Evolutionary conservation across 2,329 filamentous ascomycete species (phyloP), one percentile per base, ranked within the genome.

Genomic region (Xylaria multiplex): DNA sequence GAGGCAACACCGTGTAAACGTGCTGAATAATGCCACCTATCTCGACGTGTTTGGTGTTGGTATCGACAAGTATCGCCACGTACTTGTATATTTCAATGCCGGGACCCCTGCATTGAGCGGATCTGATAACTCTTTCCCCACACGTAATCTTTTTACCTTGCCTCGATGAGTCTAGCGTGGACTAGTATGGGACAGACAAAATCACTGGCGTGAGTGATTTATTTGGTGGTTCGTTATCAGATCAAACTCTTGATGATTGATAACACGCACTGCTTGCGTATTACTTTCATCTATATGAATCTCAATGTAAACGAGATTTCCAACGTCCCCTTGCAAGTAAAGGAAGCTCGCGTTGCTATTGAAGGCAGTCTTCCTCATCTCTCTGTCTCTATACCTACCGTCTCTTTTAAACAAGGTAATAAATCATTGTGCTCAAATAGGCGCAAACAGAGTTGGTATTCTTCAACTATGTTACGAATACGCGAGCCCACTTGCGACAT

Each of bases 111-210:
- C 52, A 68, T 59, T 32, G 46, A 67, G 70, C 73, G 73, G 73
- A 75, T 75, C 73, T 72, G 73, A 75, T 75, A 75, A 75, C 61
- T 58, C 53, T 67, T 67, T 59, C 65, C 43, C 65, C 67, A 69
- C 70, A 68, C 42, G 8, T 4, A 16, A 16, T 24, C 24, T 3
- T 24, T 62, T 24, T 60, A 58, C 62, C 62, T 61, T 45, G 42
- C 57, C 54, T 22, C 8, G 19, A 24, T 59, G 7, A 45, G 61
- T 56, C 13, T 62, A 66, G 64, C 56, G 37, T 24, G 37, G 16
- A 8, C 7, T 13, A 62, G 56, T 43, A 42, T 30, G 37, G 22
- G 24, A 16, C 42, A 27, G 24, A 48, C 50, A 14, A 24, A 24
- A 19, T 46, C 27, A 32, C 35, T 62, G 64, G 22, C 14, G 50